phyloP scores from a whole-genome alignment of 108 stramenopile species.

The Ochromonas danica region DNA sequence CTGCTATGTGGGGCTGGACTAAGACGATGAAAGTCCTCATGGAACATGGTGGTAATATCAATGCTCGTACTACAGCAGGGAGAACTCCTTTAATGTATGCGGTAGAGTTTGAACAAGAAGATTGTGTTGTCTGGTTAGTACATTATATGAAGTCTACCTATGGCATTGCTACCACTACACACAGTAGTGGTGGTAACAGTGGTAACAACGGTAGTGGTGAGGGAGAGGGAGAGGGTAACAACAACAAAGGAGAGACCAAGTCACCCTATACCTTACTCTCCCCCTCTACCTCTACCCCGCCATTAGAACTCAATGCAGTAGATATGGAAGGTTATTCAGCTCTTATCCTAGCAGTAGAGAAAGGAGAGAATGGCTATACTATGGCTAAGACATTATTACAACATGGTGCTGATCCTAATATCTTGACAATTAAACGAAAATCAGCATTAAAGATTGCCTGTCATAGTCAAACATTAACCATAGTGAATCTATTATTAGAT shows the following conservation, averaged over 20 bases:
- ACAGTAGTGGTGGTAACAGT: too few relatives aligned
- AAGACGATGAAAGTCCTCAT: background rate
- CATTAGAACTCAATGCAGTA: background rate
- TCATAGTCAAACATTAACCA: background rate
- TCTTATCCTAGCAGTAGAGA: background rate
- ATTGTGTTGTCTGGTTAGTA: background rate
- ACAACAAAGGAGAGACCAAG: too few relatives aligned
- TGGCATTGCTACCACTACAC: background rate
- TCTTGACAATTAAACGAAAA: background rate
- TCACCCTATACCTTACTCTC: too few relatives aligned
- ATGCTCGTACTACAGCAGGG: background rate
- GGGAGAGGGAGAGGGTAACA: too few relatives aligned
- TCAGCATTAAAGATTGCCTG: background rate
- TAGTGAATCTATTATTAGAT: slow-evolving; percentile 5
- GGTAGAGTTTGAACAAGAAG: background rate
- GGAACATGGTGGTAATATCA: background rate
- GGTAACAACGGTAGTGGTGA: too few relatives aligned
- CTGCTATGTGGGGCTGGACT: slow-evolving; percentile 26
- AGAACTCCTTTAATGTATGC: slow-evolving; percentile 7
- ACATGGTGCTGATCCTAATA: slow-evolving; percentile 13
- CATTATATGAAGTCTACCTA: background rate
- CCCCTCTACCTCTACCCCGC: background rate
- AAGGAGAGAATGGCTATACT: background rate
- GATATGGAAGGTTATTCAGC: slow-evolving; percentile 23
- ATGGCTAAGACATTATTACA: slow-evolving; percentile 8